phyloP scores from a whole-genome alignment of 768 basidiomycete genomes.

The Rubroboletus satanas region DNA sequence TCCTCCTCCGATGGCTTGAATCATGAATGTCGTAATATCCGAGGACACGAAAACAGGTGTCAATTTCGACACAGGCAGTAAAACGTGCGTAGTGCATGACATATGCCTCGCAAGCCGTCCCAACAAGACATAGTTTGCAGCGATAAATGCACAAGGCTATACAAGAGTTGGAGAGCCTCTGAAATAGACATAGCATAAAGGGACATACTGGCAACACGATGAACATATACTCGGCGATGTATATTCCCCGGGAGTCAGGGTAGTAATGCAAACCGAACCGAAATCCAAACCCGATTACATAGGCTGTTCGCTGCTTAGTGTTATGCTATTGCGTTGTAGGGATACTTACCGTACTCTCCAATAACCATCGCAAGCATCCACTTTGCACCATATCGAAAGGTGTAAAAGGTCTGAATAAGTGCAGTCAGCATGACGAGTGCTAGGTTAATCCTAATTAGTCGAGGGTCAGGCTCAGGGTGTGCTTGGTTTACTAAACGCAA shows the following conservation, averaged over 20 bases:
- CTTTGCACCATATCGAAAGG: conserved; percentile 44
- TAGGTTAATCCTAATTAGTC: not conserved
- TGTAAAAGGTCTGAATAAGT: conserved; percentile 41
- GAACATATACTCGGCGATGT: conserved; percentile 56
- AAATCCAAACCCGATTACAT: conserved; percentile 51
- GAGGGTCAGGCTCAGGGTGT: not conserved
- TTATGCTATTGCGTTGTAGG: not conserved
- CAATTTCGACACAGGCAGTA: conserved; percentile 46
- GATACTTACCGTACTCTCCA: conserved; percentile 52
- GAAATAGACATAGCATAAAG: conserved; percentile 6
- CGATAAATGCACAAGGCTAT: conserved; percentile 73
- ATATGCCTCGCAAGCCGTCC: conserved; percentile 56
- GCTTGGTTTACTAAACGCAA: conserved; percentile 43
- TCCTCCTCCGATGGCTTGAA: conserved; percentile 44
- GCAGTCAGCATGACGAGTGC: conserved; percentile 39
- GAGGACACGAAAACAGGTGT: conserved; percentile 57
- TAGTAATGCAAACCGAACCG: conserved; percentile 53
- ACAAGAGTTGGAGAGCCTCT: not conserved
- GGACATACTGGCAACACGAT: conserved; percentile 49
- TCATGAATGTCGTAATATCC: conserved; percentile 62
- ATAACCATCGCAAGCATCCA: conserved; percentile 63
- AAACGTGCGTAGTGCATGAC: conserved; percentile 42
- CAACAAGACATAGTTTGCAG: conserved; percentile 62
- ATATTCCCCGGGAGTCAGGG: conserved; percentile 50
- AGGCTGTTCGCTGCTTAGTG: conserved; percentile 36